A percentile compares a stretch with the other conserved stretches of the same genome.
phyloP scores from a whole-genome alignment of 2,329 filamentous ascomycete species.

The Ophiostoma novo-ulmi region DNA sequence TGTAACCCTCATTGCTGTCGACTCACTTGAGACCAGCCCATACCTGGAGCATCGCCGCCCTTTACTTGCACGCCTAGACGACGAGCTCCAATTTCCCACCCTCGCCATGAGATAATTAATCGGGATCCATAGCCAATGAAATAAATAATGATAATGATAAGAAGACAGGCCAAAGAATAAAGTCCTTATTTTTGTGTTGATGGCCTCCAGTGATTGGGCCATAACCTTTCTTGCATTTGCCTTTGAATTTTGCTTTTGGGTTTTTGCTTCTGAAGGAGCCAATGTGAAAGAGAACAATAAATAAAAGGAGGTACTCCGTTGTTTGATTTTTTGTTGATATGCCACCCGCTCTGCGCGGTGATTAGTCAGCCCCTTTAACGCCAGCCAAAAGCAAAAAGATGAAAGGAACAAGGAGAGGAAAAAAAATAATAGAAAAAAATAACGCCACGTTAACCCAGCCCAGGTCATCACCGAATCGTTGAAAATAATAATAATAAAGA shows the following conservation, averaged over 20 bases:
- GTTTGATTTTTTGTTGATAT: slow-evolving; percentile 11
- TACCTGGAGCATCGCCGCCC: background rate
- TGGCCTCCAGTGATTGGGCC: background rate
- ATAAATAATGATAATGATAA: background rate
- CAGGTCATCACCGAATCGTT: slow-evolving; percentile 19
- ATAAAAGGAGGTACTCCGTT: background rate
- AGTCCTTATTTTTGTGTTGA: background rate
- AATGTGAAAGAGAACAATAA: background rate
- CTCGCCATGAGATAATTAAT: background rate
- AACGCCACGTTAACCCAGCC: slow-evolving; percentile 16
- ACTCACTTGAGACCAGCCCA: background rate
- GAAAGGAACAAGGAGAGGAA: background rate
- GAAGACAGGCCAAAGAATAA: background rate
- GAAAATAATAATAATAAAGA: background rate
- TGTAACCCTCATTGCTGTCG: background rate
- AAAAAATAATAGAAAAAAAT: slow-evolving; percentile 9
- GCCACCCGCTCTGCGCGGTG: background rate
- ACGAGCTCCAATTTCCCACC: background rate
- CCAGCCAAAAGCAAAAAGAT: background rate
- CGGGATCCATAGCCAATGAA: background rate
- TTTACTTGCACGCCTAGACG: background rate
- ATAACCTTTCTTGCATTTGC: background rate
- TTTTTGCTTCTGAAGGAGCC: slow-evolving; percentile 6
- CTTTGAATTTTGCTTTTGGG: background rate
- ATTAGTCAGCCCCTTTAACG: slow-evolving; percentile 15